Evolutionary conservation across 2,329 filamentous ascomycete genomes (phyloP), one percentile per base, ranked within the genome.

Genomic region (Cladosporium austrohemisphaericum): DNA sequence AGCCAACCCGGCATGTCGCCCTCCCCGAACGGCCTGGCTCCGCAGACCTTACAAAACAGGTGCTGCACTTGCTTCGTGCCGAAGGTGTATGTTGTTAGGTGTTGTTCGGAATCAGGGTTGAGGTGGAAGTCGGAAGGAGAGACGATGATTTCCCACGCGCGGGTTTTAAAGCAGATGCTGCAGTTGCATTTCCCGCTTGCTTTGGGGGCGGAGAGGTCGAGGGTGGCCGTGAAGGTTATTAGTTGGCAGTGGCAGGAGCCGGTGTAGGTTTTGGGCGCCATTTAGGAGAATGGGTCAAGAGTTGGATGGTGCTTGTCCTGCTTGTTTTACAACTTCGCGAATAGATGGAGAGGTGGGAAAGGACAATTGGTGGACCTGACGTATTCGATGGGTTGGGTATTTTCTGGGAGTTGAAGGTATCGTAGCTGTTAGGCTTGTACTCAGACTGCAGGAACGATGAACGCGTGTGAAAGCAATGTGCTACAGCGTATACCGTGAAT

Each of bases 1-100:
- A 28, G 14, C 13, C 23, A 28, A 28, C 35, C 25, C 10, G 25
- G 18, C 44, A 23, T 29, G 10, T 38, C 44, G 11, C 32, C 44
- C 4, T 33, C 7, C 13, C 44, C 44, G 23, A 47, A 47, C 2
- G 44, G 4, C 18, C 44, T 22, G 11, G 31, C 33, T 1, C 44
- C 44, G 22, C 44, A 47, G 4, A 22, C 25, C 18, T 37, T 38
- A n/a, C 44, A 47, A 7, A 47, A 47, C 23, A 47, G 13, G n/a
- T 47, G 44, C n/a, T 31, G 33, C 16, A 37, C 33, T 11, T 6
- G 5, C 16, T 38, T 36, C 4, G 25, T 20, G 11, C 33, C 33
- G 44, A 47, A 47, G 18, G 23, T 37, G 33, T 47, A 47, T 14
- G 37, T 33, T 13, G 44, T 47, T 6, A 47, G 23, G 11, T 46